phyloP scores from a whole-genome alignment of 306 rosid genomes.

The Glycine latifolia region DNA sequence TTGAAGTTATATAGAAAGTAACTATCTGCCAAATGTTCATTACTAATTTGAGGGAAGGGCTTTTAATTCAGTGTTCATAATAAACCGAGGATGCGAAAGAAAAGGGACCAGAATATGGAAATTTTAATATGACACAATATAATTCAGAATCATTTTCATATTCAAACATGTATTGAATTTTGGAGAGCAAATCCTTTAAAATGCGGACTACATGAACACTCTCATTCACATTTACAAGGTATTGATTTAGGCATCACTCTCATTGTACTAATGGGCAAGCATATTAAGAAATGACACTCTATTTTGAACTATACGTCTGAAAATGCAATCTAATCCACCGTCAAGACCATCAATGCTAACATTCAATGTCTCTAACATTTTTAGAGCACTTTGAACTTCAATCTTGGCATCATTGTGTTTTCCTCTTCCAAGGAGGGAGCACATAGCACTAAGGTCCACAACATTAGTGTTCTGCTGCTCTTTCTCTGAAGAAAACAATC shows the following conservation, averaged over 20 bases:
- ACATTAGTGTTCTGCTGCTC: constrained; percentile 48
- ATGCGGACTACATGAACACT: constrained; percentile 44
- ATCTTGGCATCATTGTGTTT: constrained; percentile 5
- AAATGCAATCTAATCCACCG: constrained; percentile 53
- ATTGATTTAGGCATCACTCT: not conserved
- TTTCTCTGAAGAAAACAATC: constrained; percentile 52
- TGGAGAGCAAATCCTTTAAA: constrained; percentile 55
- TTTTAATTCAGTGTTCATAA: not conserved
- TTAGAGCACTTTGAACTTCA: constrained; percentile 53
- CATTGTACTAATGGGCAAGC: constrained; percentile 53
- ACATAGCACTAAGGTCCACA: constrained; percentile 46
- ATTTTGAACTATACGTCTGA: constrained; percentile 66
- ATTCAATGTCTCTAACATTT: constrained; percentile 56
- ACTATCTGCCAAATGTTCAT: not conserved
- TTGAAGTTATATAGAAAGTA: not conserved
- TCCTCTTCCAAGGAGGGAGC: constrained; percentile 20
- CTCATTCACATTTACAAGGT: constrained; percentile 36
- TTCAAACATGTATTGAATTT: constrained; percentile 43
- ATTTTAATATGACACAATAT: not conserved
- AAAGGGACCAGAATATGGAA: not conserved
- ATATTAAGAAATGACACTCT: constrained; percentile 82
- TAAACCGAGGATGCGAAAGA: not conserved
- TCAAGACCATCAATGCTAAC: constrained; percentile 51
- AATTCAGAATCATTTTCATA: constrained; percentile 35
- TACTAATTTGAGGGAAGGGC: not conserved